Base-by-base conservation (phyloP, 371 early-diverging fungal genomes). In the Choanephora cucurbitarum region DNA sequence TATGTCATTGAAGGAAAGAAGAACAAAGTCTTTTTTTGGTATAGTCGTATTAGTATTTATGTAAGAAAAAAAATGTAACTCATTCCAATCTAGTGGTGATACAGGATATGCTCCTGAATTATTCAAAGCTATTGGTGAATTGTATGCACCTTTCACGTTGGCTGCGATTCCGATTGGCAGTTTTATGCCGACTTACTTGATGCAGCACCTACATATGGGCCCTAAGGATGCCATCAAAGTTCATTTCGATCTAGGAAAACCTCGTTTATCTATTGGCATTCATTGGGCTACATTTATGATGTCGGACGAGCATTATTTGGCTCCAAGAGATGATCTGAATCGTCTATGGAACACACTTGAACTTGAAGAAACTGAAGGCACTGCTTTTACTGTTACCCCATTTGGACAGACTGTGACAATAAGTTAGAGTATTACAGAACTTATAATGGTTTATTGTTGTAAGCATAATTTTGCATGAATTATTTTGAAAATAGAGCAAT, bases 291-390 rank as follows among this genome's bases (percentile, higher is more conserved):
- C 79, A 7, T 79, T 79, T 31, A 73, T 75, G 73, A 78, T 92
- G 78, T 86, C 89, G 13, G 82, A 82, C 56, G 91, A 91, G 64
- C 76, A 81, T 52, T 80, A 83, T 53, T 53, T 82, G 53, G 88
- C 86, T 43, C 90, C 91, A 41, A 84, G 83, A 6, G 46, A 65
- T 28, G 57, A 74, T 24, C 57, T 86, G 41, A 68, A 57, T 13
- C 45, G 28, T 17, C 76, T 62, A 18, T 63, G 75, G 75, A 51
- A 53, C 28, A 5, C 7, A 28, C 28, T 28, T 28, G 17, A 46
- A 37, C 31, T 37, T n/a, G 11, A 34, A 18, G 19, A 37, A 17
- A 21, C 9, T 0, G 6, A 59, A 18, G 32, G 24, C 3, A 48
- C 53, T 1, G 37, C 52, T 3, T 71, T 75, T 45, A 69, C 64